Base-by-base conservation (phyloP, 1,284 basidiomycete species). In the Pseudomicrostroma phylloplanum region DNA sequence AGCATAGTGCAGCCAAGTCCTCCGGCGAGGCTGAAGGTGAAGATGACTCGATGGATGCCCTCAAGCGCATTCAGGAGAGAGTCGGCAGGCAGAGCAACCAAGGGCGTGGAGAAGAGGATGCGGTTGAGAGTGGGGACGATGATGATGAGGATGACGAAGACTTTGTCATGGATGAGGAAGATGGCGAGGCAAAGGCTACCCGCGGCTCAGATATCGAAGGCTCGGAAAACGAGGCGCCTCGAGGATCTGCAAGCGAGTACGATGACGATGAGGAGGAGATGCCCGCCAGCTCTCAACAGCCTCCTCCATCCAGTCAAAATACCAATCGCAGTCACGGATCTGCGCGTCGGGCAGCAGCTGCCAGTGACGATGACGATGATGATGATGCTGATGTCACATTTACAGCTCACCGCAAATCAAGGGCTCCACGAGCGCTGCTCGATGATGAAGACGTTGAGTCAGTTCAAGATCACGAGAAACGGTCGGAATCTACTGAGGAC, bases 381-480 rank as follows among this genome's bases (percentile, higher is more conserved):
- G 74, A 74, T 64, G 72, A 57, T 26, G 21, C 25, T 12, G 56
- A 43, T 13, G 40, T 43, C 17, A 48, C 21, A 12, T n/a, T 19
- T 15, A 54, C 51, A 4, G 51, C 51, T 19, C 19, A 25, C 21
- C 15, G 51, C 17, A 54, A 54, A 19, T 15, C n/a, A 15, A 54
- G 51, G 21, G 51, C 21, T 13, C 43, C 15, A 9, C 43, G 8
- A 13, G 21, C 56, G 42, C 19, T 57, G 13, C 19, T 54, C 6
- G 69, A 70, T 19, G 67, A 67, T 9, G 69, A 70, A 7, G 67
- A 26, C 19, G 67, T 13, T 19, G 36, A 57, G 30, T 17, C 39
- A 7, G 19, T 19, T 56, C 36, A 56, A 41, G 26, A 42, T 19
- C 55, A 19, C 6, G 30, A 56, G 55, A 26, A 40, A 25, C 55